Percentiles rank a stretch among this genome's conserved stretches.
phyloP scores from a whole-genome alignment of 2,329 filamentous ascomycete species.

The Fusarium torreyae region DNA sequence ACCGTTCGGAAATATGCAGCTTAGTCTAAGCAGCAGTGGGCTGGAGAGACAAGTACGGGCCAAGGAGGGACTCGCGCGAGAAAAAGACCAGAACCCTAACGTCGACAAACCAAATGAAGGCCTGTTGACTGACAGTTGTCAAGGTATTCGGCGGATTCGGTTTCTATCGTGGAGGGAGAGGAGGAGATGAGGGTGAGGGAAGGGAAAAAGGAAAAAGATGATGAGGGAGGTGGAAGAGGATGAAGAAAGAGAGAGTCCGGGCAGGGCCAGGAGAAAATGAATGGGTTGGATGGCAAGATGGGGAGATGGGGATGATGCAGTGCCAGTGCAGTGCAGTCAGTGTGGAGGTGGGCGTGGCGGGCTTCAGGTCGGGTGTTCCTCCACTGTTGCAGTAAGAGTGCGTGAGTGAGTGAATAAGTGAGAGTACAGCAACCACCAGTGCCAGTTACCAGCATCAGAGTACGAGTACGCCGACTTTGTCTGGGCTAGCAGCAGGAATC shows the following conservation, averaged over 20 bases:
- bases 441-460: slow-evolving; percentile 21
- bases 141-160: slow-evolving; percentile 57
- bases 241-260: slow-evolving; percentile 43
- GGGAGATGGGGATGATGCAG: slow-evolving; percentile 47
- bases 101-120: slow-evolving; percentile 52
- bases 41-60: slow-evolving; percentile 50
- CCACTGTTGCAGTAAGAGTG: slow-evolving; percentile 30
- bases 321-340: slow-evolving; percentile 39
- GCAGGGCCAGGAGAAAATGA: slow-evolving; percentile 41
- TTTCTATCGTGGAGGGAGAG: slow-evolving; percentile 51
- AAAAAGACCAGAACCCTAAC: slow-evolving; percentile 52
- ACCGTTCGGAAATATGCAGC: slow-evolving; percentile 40
- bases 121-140: slow-evolving; percentile 55
- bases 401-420: slow-evolving; percentile 17
- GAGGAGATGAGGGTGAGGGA: slow-evolving; percentile 41
- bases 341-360: slow-evolving; percentile 50
- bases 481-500: slow-evolving; percentile 1
- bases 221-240: slow-evolving; percentile 46
- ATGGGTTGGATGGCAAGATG: slow-evolving; percentile 49
- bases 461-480: slow-evolving; percentile 34
- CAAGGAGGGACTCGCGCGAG: slow-evolving; percentile 51
- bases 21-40: slow-evolving; percentile 48
- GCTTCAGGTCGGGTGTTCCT: slow-evolving; percentile 39
- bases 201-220: slow-evolving; percentile 40
- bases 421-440: slow-evolving; percentile 12